These are phyloP conservation scores for Pleodorina starrii DNA, from an alignment of 139 green algal species.

Conservation along the genomic window DNA sequence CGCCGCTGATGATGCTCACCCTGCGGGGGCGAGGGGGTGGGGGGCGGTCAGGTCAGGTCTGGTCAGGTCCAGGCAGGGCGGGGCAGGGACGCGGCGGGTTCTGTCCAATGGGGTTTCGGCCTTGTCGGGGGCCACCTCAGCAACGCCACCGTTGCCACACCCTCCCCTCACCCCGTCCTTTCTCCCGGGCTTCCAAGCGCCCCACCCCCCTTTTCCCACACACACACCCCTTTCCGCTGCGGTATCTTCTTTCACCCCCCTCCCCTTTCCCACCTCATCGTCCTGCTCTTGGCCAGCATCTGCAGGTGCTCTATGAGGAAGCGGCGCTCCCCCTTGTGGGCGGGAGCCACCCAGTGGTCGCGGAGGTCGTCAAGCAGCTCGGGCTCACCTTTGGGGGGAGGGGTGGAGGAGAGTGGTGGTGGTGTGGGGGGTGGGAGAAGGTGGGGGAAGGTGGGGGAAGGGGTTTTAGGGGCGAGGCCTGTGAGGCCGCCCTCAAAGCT, in stretches of 20 bases:
- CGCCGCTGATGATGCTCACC: conserved; percentile 50
- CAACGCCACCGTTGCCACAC: too few relatives aligned
- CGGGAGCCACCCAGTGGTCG: conserved; percentile 59
- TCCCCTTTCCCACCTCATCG: background rate
- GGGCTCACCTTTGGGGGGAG: conserved; percentile 50
- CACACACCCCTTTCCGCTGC: background rate
- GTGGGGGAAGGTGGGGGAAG: background rate
- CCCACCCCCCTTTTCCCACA: background rate
- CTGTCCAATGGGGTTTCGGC: too few relatives aligned
- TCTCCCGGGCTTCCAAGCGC: background rate
- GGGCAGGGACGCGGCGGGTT: too few relatives aligned
- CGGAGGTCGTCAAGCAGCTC: conserved; percentile 72
- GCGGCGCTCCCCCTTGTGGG: conserved; percentile 57
- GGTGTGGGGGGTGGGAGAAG: background rate
- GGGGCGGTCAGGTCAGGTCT: background rate
- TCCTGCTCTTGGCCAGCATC: conserved; percentile 40
- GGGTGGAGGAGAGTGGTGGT: background rate
- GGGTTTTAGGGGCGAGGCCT: too few relatives aligned
- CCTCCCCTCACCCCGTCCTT: too few relatives aligned
- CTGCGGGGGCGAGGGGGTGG: background rate
- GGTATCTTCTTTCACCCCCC: background rate
- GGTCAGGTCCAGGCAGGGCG: too few relatives aligned
- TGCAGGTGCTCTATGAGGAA: conserved; percentile 59
- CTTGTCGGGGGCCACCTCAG: too few relatives aligned
- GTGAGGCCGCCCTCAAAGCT: too few relatives aligned